Conservation (phyloP, 352 stramenopile genomes). For the Globisporangium viniferum region DNA sequence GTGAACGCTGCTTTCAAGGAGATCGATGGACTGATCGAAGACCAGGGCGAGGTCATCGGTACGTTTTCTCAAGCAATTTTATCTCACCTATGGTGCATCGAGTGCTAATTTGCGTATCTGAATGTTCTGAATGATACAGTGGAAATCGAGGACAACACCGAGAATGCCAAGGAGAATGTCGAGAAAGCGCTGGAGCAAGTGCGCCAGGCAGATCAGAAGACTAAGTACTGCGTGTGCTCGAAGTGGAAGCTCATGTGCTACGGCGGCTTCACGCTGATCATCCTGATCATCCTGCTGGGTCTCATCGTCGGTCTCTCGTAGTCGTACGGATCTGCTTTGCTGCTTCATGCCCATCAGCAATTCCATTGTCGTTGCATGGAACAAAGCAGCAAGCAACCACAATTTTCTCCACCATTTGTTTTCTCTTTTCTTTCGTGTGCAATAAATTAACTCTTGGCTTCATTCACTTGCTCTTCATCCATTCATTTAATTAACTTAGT, state of each 20-base stretch:
- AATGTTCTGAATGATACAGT: slow-evolving; percentile 27
- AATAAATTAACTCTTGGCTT: slow-evolving; percentile 18
- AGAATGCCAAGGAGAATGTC: slow-evolving; percentile 75
- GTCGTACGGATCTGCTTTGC: not conserved
- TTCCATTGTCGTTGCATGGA: not conserved
- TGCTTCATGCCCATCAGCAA: not conserved
- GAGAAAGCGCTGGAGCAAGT: slow-evolving; percentile 68
- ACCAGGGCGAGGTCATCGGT: slow-evolving; percentile 75
- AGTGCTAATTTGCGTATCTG: not conserved
- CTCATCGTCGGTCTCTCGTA: slow-evolving; percentile 42
- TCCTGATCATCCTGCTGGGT: slow-evolving; percentile 53
- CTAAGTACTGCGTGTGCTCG: slow-evolving; percentile 70
- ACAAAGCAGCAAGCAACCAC: not conserved
- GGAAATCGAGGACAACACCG: slow-evolving; percentile 80
- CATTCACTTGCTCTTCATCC: not conserved
- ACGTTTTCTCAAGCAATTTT: slow-evolving; percentile 10
- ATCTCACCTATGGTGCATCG: not conserved
- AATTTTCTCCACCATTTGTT: not conserved
- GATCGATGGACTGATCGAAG: slow-evolving; percentile 80
- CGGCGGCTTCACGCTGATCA: slow-evolving; percentile 45
- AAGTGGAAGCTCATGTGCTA: slow-evolving; percentile 70
- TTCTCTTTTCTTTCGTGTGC: not conserved
- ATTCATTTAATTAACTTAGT: not conserved
- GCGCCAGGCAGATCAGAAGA: slow-evolving; percentile 58
- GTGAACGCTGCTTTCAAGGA: slow-evolving; percentile 85